Base-by-base conservation (phyloP, 139 green algal genomes). In the Closterium sp. region DNA sequence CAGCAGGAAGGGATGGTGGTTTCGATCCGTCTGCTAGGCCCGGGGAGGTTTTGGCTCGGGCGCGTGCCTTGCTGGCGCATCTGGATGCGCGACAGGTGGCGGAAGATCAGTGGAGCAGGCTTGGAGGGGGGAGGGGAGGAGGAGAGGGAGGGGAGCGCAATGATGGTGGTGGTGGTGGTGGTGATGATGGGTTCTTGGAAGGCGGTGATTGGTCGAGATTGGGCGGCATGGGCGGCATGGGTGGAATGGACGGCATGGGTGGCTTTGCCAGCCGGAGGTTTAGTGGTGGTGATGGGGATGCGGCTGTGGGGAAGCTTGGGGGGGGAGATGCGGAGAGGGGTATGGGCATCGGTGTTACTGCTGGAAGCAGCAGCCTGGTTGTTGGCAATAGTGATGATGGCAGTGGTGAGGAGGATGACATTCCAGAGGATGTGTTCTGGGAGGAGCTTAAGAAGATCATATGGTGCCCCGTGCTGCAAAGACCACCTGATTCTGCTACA, bases 391-490 rank as follows among this genome's bases (percentile, higher is more conserved):
- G 36, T 55, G 36, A 6, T 55, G 36, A 5, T 86, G 83, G 30
- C 31, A 23, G 21, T 19, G 83, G 23, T 28, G 87, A 84, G 33
- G 25, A 87, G 28, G 87, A 64, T 25, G 89, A 91, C 35, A 25
- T 91, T 23, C 34, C 87, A 3, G 83, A 88, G 92, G 90, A 88
- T 30, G 32, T 4, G 4, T 34, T 95, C 23, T 97, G 95, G 95
- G 33, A 31, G 21, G 23, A 86, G 23, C 91, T 97, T 16, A 30
- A 87, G 36, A 91, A 85, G 1, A 88, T 97, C 10, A 36, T 86
- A 0, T 97, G 96, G 96, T 97, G 95, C 90, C 95, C 95, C 36
- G 94, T 97, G 86, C 33, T 96, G 87, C 31, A 25, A 19, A 76
- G 55, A 76, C 55, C 55, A 76, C 55, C 55, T 2, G 55, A 76